Percentiles rank a stretch among this genome's conserved stretches.
These are phyloP conservation scores for Cercospora berteroae DNA, from an alignment of 2,329 filamentous ascomycete species.

Conservation along the genomic window DNA sequence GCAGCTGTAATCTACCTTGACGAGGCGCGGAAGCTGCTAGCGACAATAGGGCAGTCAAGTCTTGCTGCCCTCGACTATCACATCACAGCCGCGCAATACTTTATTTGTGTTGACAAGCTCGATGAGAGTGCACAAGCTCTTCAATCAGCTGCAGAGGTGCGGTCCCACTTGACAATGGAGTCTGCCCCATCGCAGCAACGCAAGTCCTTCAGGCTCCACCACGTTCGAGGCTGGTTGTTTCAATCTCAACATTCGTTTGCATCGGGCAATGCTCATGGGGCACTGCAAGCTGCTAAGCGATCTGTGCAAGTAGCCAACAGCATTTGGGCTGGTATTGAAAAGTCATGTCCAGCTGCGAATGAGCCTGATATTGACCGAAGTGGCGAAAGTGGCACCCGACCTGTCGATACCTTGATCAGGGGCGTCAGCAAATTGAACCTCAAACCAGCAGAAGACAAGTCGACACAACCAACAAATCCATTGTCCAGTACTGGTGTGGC, in stretches of 20 bases:
- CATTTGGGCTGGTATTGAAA: conserved; percentile 32
- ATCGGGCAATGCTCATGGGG: conserved; percentile 21
- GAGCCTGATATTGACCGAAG: conserved; percentile 8
- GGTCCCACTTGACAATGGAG: conserved; percentile 19
- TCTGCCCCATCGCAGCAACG: conserved; percentile 24
- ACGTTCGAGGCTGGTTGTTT: conserved; percentile 33
- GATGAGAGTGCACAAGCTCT: conserved; percentile 23
- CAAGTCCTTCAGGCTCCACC: conserved; percentile 26
- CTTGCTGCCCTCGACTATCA: conserved; percentile 47
- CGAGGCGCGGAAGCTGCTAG: conserved; percentile 54
- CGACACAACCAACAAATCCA: not conserved
- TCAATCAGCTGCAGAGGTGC: conserved; percentile 20
- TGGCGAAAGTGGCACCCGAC: conserved; percentile 10
- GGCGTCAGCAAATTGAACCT: conserved; percentile 38
- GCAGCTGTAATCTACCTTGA: conserved; percentile 59
- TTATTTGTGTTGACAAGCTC: conserved; percentile 25
- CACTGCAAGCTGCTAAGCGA: conserved; percentile 32
- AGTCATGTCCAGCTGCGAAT: not conserved
- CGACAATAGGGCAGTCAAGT: conserved; percentile 42
- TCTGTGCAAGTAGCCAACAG: conserved; percentile 31
- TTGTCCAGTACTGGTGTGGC: conserved; percentile 57
- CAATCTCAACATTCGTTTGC: conserved; percentile 28
- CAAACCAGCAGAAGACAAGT: conserved; percentile 37
- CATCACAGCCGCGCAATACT: conserved; percentile 26
- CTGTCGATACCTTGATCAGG: conserved; percentile 22